Percentiles rank a stretch among this genome's conserved stretches.
phyloP scores from a whole-genome alignment of 805 yeast species.

The Pichia gijzeniarum region DNA sequence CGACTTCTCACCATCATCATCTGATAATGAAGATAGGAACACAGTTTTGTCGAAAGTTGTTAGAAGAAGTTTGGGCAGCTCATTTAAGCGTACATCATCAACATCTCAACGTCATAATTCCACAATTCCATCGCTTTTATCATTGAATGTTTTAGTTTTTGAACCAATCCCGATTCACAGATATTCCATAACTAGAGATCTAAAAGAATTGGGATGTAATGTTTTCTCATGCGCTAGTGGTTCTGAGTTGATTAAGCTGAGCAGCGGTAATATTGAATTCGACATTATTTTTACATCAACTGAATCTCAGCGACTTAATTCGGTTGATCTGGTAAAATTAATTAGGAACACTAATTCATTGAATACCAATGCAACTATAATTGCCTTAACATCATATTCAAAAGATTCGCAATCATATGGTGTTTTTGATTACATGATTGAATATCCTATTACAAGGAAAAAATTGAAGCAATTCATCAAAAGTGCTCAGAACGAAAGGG shows the following conservation, averaged over 20 bases:
- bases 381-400: conserved; percentile 67
- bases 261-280: conserved; percentile 77
- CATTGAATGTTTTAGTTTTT: conserved; percentile 68
- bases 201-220: conserved; percentile 69
- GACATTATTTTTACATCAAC: conserved; percentile 78
- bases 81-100: neutral
- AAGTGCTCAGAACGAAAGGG: conserved; percentile 17
- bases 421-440: conserved; percentile 62
- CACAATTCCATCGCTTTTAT: conserved; percentile 1
- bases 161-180: conserved; percentile 83
- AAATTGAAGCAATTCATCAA: conserved; percentile 30
- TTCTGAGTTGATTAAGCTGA: conserved; percentile 74
- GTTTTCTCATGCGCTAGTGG: conserved; percentile 75
- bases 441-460: conserved; percentile 53
- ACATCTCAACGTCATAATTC: neutral
- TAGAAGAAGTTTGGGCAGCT: conserved; percentile 17
- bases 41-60: conserved; percentile 48
- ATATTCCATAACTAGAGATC: conserved; percentile 53
- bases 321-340: conserved; percentile 70
- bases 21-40: conserved; percentile 59
- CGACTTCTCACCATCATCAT: conserved; percentile 48
- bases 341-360: conserved; percentile 68
- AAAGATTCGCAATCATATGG: conserved; percentile 54
- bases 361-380: conserved; percentile 71
- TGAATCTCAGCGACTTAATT: conserved; percentile 58